Evolutionary conservation across 805 yeast genomes (phyloP).

Genomic region (Yarrowia sp.): DNA sequence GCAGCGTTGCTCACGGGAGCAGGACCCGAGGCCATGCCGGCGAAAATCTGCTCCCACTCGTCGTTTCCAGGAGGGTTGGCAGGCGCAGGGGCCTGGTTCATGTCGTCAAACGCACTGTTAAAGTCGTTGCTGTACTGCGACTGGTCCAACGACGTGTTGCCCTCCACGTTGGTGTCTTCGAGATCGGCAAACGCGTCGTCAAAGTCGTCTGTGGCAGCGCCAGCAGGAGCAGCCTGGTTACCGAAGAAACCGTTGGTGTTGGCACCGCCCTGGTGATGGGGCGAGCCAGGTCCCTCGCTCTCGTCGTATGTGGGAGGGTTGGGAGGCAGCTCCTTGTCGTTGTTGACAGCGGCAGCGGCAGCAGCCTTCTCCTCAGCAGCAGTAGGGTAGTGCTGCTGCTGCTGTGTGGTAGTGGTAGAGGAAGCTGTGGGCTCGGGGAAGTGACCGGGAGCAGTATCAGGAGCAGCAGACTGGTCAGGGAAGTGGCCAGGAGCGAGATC

Average conservation of each 20-base stretch:
- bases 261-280: background rate
- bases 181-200: conserved; percentile 48
- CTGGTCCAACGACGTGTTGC: conserved; percentile 33
- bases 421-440: background rate
- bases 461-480: conserved; percentile 41
- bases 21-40: conserved; percentile 69
- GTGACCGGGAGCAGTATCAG: conserved; percentile 40
- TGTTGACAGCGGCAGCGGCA: conserved; percentile 28
- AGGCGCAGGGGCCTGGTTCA: conserved; percentile 31
- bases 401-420: background rate
- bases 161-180: conserved; percentile 39
- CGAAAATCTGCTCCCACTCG: conserved; percentile 94
- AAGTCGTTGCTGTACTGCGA: conserved; percentile 40
- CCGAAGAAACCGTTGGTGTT: conserved; percentile 16
- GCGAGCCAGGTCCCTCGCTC: conserved; percentile 21
- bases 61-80: conserved; percentile 46
- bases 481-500: conserved; percentile 39
- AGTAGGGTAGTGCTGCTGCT: conserved; percentile 36
- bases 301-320: conserved; percentile 33
- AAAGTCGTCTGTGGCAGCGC: conserved; percentile 8
- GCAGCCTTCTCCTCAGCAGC: conserved; percentile 41
- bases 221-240: background rate
- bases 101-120: conserved; percentile 42
- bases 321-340: conserved; percentile 37
- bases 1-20: conserved; percentile 41